These are phyloP conservation scores for Syzygium aromaticum DNA, from an alignment of 345 rosid genomes.

Conservation along the genomic window DNA sequence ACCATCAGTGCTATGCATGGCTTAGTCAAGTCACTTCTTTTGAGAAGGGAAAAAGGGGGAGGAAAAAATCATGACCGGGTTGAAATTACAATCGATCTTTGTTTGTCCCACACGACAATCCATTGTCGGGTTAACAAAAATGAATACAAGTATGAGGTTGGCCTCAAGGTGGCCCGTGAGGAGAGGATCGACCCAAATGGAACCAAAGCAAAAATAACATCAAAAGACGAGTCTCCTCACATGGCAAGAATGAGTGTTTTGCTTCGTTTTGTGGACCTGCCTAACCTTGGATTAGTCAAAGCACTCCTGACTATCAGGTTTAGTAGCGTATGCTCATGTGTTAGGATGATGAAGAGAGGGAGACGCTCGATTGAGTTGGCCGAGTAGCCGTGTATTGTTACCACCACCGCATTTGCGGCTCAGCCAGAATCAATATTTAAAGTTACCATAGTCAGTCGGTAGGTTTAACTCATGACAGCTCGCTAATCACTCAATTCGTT, in stretches of 20 bases:
- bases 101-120: background rate
- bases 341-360: background rate
- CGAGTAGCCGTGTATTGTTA: background rate
- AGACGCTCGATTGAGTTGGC: background rate
- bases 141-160: background rate
- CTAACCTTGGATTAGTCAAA: background rate
- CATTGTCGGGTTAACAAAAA: background rate
- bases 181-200: background rate
- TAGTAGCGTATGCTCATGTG: background rate
- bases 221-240: background rate
- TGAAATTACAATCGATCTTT: background rate
- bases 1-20: background rate
- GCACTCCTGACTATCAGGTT: background rate
- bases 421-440: background rate
- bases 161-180: background rate
- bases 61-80: background rate
- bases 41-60: slow-evolving; percentile 11
- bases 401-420: background rate
- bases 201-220: background rate
- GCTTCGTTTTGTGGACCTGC: background rate
- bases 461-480: background rate
- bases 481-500: background rate
- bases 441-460: background rate
- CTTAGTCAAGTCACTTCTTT: slow-evolving; percentile 47
- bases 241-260: background rate